phyloP scores from a whole-genome alignment of 1,284 basidiomycete species.

The Marasmius oreades region DNA sequence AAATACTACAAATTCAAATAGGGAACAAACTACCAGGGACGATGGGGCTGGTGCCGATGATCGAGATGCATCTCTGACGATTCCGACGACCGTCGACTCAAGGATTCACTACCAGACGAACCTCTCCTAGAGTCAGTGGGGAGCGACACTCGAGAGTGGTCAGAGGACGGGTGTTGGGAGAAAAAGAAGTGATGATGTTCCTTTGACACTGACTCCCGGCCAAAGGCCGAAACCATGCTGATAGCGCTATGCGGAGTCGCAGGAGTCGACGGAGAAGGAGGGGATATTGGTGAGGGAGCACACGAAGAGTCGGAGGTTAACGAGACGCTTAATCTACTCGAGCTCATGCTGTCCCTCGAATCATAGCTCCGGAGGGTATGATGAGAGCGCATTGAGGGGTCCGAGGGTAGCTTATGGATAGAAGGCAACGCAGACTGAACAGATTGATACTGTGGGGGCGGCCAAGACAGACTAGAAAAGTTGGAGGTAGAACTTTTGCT shows the following conservation, averaged over 20 bases:
- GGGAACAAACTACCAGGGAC: background rate
- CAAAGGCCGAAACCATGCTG: background rate
- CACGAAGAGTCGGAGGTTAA: conserved; percentile 7
- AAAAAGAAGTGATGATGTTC: background rate
- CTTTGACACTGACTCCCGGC: background rate
- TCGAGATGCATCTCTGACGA: background rate
- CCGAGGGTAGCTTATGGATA: conserved; percentile 1
- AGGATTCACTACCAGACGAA: background rate
- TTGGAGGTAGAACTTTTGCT: background rate
- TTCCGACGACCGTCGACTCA: background rate
- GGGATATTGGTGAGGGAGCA: conserved; percentile 12
- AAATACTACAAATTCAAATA: background rate
- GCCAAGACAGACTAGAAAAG: background rate
- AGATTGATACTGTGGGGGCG: background rate
- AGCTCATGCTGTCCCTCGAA: background rate
- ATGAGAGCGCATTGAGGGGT: conserved; percentile 4
- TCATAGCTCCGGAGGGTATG: background rate
- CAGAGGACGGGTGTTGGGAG: background rate
- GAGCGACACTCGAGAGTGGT: background rate
- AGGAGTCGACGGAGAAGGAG: conserved; percentile 14
- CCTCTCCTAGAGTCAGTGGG: background rate
- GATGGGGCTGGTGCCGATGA: background rate
- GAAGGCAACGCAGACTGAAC: background rate
- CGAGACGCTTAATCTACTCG: conserved; percentile 3
- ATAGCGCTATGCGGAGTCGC: conserved; percentile 8